phyloP scores from a whole-genome alignment of 352 stramenopile species.

The Globisporangium alternatum region DNA sequence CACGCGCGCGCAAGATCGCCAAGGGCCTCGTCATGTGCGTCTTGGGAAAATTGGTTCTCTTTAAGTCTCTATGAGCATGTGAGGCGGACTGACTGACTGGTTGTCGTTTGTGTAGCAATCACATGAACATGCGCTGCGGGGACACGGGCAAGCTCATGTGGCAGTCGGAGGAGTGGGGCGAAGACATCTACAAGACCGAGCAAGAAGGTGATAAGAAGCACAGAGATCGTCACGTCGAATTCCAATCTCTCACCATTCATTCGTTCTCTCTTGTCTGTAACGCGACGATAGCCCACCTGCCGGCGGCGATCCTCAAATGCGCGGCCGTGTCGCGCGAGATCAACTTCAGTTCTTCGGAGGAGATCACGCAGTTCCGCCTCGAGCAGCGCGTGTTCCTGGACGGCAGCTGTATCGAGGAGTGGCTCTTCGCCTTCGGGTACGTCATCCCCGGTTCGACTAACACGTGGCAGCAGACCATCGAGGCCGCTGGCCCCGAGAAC shows the following conservation, averaged over 20 bases:
- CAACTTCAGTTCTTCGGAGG: conserved; percentile 89
- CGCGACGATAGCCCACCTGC: conserved; percentile 57
- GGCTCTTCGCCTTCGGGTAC: conserved; percentile 94
- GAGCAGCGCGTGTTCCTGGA: conserved; percentile 90
- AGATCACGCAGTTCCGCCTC: conserved; percentile 91
- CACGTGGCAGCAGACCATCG: conserved; percentile 95
- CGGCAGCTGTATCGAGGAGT: conserved; percentile 92
- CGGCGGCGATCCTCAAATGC: conserved; percentile 86
- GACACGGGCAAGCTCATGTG: conserved; percentile 80
- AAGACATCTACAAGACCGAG: conserved; percentile 65
- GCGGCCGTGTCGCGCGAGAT: conserved; percentile 91
- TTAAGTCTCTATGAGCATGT: background rate
- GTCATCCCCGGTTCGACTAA: conserved; percentile 95
- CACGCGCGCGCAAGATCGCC: conserved; percentile 62
- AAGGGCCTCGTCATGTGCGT: conserved; percentile 71
- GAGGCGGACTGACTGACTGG: background rate
- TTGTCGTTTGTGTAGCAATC: conserved; percentile 42
- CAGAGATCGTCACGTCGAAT: background rate
- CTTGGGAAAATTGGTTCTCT: background rate
- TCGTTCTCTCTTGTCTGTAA: background rate
- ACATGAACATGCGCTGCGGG: conserved; percentile 88
- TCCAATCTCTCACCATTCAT: background rate
- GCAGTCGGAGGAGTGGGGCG: conserved; percentile 79
- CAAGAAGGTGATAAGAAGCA: conserved; percentile 46
- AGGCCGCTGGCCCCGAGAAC: conserved; percentile 81